A percentile compares a stretch with the other conserved stretches of the same genome.
Evolutionary conservation across 768 basidiomycete species (phyloP).

Genomic region (Candolleomyces eurysporus): DNA sequence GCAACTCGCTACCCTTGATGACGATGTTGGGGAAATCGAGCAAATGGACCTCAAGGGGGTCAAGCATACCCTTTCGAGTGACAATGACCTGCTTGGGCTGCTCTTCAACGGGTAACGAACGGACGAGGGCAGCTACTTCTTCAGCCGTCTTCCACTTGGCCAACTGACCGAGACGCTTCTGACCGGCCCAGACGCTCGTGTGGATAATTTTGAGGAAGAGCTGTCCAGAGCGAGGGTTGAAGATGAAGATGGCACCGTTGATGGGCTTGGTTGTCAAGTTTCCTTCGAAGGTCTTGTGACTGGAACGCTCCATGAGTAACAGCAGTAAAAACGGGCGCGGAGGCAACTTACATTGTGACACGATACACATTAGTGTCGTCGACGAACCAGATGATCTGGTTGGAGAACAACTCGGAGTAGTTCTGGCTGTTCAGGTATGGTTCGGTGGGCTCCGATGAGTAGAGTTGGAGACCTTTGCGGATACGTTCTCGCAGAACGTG

Average conservation of each 20-base stretch:
- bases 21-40: conserved; percentile 99
- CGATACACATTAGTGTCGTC: conserved; percentile 99
- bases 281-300: conserved; percentile 99
- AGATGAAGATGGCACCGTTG: conserved; percentile 98
- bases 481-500: conserved; percentile 99
- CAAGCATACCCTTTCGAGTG: conserved; percentile 99
- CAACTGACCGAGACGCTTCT: conserved; percentile 98
- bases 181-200: conserved; percentile 99
- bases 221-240: conserved; percentile 98
- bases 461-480: conserved; percentile 95
- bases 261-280: conserved; percentile 99
- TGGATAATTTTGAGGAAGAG: conserved; percentile 99
- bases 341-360: conserved; percentile 71
- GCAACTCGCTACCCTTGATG: conserved; percentile 98
- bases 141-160: conserved; percentile 99
- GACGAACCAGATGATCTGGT: conserved; percentile 99
- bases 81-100: conserved; percentile 99
- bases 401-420: conserved; percentile 94
- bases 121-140: conserved; percentile 97
- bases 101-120: conserved; percentile 98
- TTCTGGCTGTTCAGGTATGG: conserved; percentile 99
- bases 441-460: conserved; percentile 98
- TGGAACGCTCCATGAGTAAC: conserved; percentile 23
- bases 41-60: conserved; percentile 95
- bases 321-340: neutral